Percentiles rank a stretch among this genome's conserved stretches.
Evolutionary conservation across 2,329 filamentous ascomycete species (phyloP).

Genomic region (Sporothrix dimorphospora): DNA sequence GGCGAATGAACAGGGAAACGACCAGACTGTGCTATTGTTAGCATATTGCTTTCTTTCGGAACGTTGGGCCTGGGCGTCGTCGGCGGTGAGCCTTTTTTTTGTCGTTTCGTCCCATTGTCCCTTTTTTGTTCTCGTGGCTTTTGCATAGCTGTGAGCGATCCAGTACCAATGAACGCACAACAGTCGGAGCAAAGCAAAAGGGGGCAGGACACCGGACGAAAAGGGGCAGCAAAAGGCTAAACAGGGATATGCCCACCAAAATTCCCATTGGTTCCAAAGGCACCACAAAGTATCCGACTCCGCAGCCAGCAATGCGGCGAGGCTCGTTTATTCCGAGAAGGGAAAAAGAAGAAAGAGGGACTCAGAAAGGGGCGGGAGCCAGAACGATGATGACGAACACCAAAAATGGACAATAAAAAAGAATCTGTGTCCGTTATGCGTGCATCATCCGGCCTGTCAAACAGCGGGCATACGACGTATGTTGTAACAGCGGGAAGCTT

Average conservation of each 20-base stretch:
- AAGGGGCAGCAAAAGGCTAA: constrained; percentile 28
- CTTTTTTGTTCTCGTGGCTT: background rate
- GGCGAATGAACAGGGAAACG: background rate
- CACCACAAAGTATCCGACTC: constrained; percentile 18
- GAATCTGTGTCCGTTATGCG: constrained; percentile 18
- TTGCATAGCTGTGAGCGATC: constrained; percentile 16
- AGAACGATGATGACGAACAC: background rate
- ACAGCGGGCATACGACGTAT: background rate
- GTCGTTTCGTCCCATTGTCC: background rate
- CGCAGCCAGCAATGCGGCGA: constrained; percentile 22
- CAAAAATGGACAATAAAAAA: background rate
- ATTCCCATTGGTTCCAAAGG: constrained; percentile 21
- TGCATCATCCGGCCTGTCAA: constrained; percentile 3
- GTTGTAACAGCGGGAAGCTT: background rate
- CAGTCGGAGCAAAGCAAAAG: background rate
- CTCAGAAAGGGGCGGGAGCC: background rate
- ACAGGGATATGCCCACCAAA: constrained; percentile 3
- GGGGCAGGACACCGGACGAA: constrained; percentile 18
- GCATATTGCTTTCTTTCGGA: constrained; percentile 6
- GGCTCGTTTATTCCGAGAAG: background rate
- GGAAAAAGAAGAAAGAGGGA: background rate
- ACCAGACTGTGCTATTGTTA: background rate
- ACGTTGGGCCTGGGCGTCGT: background rate
- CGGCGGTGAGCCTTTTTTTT: constrained; percentile 3
- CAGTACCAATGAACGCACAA: background rate